Base-by-base conservation (phyloP, 1,139 yeast species). In the Hansenula sp. region DNA sequence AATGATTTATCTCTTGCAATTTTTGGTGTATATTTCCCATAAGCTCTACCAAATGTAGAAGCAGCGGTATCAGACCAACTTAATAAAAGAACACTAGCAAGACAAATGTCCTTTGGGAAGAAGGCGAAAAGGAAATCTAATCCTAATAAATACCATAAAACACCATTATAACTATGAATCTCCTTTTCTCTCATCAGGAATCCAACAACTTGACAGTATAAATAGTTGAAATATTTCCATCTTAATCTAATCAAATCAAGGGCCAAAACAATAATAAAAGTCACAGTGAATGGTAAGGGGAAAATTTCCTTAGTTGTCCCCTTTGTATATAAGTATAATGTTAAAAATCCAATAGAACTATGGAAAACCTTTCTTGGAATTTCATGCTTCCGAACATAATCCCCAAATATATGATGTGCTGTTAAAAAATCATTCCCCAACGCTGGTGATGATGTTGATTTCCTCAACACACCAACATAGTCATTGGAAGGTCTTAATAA, bases 61-160 rank as follows among this genome's bases (percentile, higher is more conserved):
- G 99, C 99, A 6, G 98, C 94, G 10, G 98, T 90, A 61, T 93
- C 99, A 11, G 96, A 91, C 98, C 98, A 93, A 60, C 96, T 86
- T 51, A 93, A 75, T 45, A 93, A 70, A 52, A 90, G 71, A 9
- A 89, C 80, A 25, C 96, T 75, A 70, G 90, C 72, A 24, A 91
- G 70, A 1, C 84, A 73, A 41, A 93, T 81, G 60, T 93, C 99
- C 66, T 89, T 89, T 15, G 95, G 84, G 55, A 81, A 83, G 16
- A 79, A 62, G 2, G 72, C 54, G 57, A 89, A 86, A 5, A 91
- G 89, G 48, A 87, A 67, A 28, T 81, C 68, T 43, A 89, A 70
- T 2, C 99, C 99, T 5, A 85, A 70, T 40, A 88, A 68, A 61
- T 88, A 93, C 84, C 89, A 93, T 41, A 88, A 74, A 7, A 84